Conservation (phyloP, 352 stramenopile genomes). For the Phytophthora agathidicida region DNA sequence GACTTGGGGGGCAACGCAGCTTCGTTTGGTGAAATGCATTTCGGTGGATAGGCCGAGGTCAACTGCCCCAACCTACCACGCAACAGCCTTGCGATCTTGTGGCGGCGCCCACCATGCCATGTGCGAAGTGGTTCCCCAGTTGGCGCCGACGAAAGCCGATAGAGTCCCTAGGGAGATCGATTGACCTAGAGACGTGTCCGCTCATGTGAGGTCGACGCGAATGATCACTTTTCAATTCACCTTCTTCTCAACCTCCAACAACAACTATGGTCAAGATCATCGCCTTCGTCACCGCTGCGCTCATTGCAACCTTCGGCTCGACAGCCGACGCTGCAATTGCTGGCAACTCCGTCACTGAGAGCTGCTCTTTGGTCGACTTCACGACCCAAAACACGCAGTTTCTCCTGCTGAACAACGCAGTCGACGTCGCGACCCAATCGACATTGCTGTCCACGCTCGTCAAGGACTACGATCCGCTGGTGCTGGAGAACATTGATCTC, state of each 20-base stretch:
- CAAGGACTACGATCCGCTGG: conserved; percentile 40
- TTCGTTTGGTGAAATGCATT: neutral
- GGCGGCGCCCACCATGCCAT: conserved; percentile 6
- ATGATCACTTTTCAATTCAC: conserved; percentile 23
- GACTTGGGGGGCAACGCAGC: neutral
- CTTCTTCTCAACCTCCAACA: neutral
- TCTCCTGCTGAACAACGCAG: conserved; percentile 48
- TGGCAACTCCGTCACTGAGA: conserved; percentile 13
- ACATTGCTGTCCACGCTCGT: conserved; percentile 29
- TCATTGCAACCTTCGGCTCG: neutral
- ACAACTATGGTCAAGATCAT: conserved; percentile 12
- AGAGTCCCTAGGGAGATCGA: conserved; percentile 9
- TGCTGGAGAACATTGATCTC: conserved; percentile 44
- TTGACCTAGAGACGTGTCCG: neutral
- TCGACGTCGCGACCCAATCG: conserved; percentile 23
- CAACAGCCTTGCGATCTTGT: conserved; percentile 15
- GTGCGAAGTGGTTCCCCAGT: neutral
- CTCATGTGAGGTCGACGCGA: neutral
- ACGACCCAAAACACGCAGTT: conserved; percentile 45
- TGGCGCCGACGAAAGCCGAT: conserved; percentile 8
- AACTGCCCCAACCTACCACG: neutral
- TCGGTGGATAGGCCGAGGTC: conserved; percentile 1
- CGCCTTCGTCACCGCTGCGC: neutral
- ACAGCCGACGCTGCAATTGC: neutral
- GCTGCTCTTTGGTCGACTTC: conserved; percentile 46